phyloP scores from a whole-genome alignment of 1,139 yeast species.

The Suhomyces coccinellae region DNA sequence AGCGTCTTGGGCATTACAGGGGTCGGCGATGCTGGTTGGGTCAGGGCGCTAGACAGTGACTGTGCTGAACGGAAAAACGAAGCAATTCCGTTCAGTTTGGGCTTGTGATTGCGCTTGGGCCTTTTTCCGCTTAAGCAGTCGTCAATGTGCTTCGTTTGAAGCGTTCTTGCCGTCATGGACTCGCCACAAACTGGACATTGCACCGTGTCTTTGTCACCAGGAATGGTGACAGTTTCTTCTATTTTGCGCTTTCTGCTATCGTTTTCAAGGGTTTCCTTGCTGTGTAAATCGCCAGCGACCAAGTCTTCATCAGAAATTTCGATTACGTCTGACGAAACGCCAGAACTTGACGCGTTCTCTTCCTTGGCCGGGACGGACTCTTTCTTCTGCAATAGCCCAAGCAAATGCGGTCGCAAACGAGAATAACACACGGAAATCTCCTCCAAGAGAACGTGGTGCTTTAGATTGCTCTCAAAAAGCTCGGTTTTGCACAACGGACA shows the following conservation, averaged over 20 bases:
- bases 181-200: slow-evolving; percentile 73
- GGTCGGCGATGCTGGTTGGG: slow-evolving; percentile 1
- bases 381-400: slow-evolving; percentile 22
- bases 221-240: slow-evolving; percentile 12
- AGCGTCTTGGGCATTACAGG: slow-evolving; percentile 7
- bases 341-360: neutral
- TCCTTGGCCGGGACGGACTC: neutral
- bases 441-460: slow-evolving; percentile 70
- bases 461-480: slow-evolving; percentile 67
- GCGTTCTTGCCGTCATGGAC: slow-evolving; percentile 52
- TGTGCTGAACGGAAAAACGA: slow-evolving; percentile 31
- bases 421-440: slow-evolving; percentile 64
- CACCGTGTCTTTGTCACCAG: slow-evolving; percentile 32
- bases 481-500: slow-evolving; percentile 84
- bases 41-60: neutral
- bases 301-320: slow-evolving; percentile 19
- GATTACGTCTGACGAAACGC: slow-evolving; percentile 18
- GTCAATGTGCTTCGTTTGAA: slow-evolving; percentile 73
- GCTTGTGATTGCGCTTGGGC: slow-evolving; percentile 10
- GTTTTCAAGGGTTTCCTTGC: slow-evolving; percentile 6
- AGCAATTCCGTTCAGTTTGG: slow-evolving; percentile 24
- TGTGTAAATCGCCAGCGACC: neutral
- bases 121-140: slow-evolving; percentile 51
- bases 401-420: slow-evolving; percentile 41
- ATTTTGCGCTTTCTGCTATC: slow-evolving; percentile 9